A percentile compares a stretch with the other conserved stretches of the same genome.
These are phyloP conservation scores for Stemphylium vesicarium DNA, from an alignment of 2,329 filamentous ascomycete genomes.

Conservation along the genomic window DNA sequence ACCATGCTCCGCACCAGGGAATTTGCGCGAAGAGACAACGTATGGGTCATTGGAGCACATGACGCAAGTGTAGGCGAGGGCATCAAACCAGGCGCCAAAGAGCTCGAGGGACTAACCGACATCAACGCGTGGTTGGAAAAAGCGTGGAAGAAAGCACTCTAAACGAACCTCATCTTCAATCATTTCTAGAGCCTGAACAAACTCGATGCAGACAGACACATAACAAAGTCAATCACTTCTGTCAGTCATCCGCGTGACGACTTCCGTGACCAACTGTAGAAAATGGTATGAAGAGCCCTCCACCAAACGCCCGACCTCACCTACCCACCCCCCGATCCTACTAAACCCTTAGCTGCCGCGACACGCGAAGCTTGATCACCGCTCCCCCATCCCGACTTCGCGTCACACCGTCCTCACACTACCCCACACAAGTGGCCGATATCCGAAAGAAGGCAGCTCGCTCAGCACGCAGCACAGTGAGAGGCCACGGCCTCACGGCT, in stretches of 20 bases:
- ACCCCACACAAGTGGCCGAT: too few relatives aligned
- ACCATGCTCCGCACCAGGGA: constrained; percentile 33
- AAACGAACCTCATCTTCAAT: constrained; percentile 1
- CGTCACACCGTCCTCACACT: neutral
- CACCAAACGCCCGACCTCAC: neutral
- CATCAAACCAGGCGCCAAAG: constrained; percentile 26
- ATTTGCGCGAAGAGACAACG: constrained; percentile 28
- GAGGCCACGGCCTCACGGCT: too few relatives aligned
- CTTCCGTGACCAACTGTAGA: too few relatives aligned
- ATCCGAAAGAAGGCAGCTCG: too few relatives aligned
- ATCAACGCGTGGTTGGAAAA: constrained; percentile 35
- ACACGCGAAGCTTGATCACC: constrained; percentile 30
- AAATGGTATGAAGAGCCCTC: neutral
- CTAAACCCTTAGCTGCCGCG: constrained; percentile 27
- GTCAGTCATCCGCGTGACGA: too few relatives aligned
- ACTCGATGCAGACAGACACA: too few relatives aligned
- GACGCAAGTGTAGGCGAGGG: constrained; percentile 36
- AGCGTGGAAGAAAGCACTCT: constrained; percentile 32
- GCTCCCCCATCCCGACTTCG: neutral
- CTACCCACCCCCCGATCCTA: neutral
- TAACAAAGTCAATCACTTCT: too few relatives aligned
- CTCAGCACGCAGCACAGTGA: too few relatives aligned
- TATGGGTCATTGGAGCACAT: constrained; percentile 44
- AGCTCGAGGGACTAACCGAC: constrained; percentile 32
- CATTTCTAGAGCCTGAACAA: neutral